phyloP scores from a whole-genome alignment of 331 rosid species.

The Saraca asoca region DNA sequence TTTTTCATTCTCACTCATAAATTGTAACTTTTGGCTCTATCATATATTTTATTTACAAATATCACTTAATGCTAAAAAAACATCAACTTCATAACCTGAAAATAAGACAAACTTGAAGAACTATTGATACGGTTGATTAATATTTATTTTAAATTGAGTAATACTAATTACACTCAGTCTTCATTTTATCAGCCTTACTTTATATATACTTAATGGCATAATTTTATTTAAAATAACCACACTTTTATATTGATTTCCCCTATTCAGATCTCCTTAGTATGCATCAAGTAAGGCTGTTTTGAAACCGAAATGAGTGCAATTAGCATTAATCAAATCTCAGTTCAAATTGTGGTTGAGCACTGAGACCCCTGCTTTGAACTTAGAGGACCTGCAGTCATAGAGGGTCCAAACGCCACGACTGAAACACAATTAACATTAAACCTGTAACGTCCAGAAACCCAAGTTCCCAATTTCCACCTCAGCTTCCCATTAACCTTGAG shows the following conservation, averaged over 20 bases:
- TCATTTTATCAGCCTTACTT: no score
- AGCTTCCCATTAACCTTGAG: conserved; percentile 69
- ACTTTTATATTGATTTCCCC: no score
- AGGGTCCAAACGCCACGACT: conserved; percentile 59
- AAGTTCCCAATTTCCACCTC: conserved; percentile 88
- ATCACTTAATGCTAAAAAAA: conserved; percentile 32
- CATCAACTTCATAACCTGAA: conserved; percentile 34
- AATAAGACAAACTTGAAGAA: neutral
- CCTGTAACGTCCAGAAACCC: conserved; percentile 86
- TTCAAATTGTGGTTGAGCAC: conserved; percentile 73
- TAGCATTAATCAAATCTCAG: no score
- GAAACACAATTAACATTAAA: conserved; percentile 76
- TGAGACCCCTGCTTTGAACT: conserved; percentile 55
- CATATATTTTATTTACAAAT: conserved; percentile 44
- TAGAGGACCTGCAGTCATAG: conserved; percentile 54
- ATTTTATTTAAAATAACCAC: no score
- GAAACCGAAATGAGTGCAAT: no score
- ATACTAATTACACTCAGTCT: neutral
- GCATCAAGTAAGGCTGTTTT: no score
- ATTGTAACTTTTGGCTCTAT: conserved; percentile 35
- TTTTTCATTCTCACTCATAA: conserved; percentile 41
- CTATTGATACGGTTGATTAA: no score
- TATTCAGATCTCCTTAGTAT: no score
- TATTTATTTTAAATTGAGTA: no score
- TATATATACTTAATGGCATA: no score